These are phyloP conservation scores for Psilocybe cubensis DNA, from an alignment of 768 basidiomycete species.

Conservation along the genomic window DNA sequence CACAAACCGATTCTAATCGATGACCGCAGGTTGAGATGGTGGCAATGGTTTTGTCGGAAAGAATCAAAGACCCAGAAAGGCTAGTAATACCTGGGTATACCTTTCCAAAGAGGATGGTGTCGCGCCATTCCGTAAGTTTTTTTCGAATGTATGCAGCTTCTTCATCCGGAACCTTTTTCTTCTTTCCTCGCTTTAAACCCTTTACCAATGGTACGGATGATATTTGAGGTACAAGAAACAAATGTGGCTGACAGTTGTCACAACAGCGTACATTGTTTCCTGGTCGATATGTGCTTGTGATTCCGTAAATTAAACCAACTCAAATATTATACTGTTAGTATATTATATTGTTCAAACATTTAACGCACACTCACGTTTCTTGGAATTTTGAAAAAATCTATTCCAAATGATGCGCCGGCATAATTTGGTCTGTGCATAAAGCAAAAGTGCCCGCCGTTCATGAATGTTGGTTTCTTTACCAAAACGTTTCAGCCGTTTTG, in stretches of 20 bases:
- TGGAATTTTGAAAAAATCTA: conserved; percentile 11
- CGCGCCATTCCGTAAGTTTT: conserved; percentile 7
- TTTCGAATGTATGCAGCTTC: not conserved
- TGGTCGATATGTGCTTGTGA: conserved; percentile 7
- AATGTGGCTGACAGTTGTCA: conserved; percentile 15
- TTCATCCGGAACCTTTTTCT: conserved; percentile 2
- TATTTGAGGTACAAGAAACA: conserved; percentile 8
- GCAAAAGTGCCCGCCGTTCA: not conserved
- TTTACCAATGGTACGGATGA: not conserved
- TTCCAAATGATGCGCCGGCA: conserved; percentile 11
- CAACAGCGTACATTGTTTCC: conserved; percentile 7
- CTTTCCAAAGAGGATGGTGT: not conserved
- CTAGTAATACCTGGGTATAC: not conserved
- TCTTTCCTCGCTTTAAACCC: conserved; percentile 11
- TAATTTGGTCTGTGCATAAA: not conserved
- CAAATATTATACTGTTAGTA: conserved; percentile 1
- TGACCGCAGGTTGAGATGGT: conserved; percentile 6
- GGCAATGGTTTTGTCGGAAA: conserved; percentile 13
- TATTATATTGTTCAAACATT: not conserved
- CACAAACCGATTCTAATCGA: not conserved
- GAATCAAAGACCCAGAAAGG: not conserved
- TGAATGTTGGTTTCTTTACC: not conserved
- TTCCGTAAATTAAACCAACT: not conserved
- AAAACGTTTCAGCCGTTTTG: not conserved
- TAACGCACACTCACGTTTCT: conserved; percentile 13